Base-by-base conservation (phyloP, 805 yeast species). In the Citeromyces matritensis region DNA sequence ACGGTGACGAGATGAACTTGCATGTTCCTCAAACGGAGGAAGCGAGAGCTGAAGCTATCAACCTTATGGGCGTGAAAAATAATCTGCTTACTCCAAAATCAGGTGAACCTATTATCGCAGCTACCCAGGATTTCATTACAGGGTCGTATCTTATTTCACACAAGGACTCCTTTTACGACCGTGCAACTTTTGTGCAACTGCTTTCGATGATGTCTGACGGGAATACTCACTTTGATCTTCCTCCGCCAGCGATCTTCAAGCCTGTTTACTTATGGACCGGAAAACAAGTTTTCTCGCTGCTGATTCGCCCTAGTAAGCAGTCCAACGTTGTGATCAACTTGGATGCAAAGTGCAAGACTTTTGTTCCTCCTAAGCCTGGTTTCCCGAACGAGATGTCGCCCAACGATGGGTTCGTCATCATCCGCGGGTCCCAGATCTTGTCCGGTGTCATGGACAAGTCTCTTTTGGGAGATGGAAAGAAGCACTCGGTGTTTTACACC, bases 21-120 rank as follows among this genome's bases (percentile, higher is more conserved):
- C 98, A 91, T 51, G 98, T 91, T 29, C 98, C 98, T 2, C 99
- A 91, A 55, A 91, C 97, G 2, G 97, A 91, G 57, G 98, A 91
- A 55, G 97, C 98, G 1, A 64, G 98, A 41, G 94, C 97, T 1
- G 99, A 91, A 55, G 98, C 98, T n/a, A 84, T 88, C 55, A 82
- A 81, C 47, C 65, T 91, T 48, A 91, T 91, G 99, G 98, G 97
- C 33, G 98, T 91, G 27, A 91, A 91, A 46, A 81, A 86, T 49
- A 91, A 91, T 50, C 61, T 91, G 39, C 66, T 91, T 42, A 91
- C 98, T 1, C 99, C 99, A 7, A 83, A 86, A 48, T 82, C 94
- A 23, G 99, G 99, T 44, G 98, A 93, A 48, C 99, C 99, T 0
- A 91, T 91, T 44, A 91, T 91, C 65, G 99, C 98, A 1, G 99